phyloP scores from a whole-genome alignment of 208 protist species.

The Trypanosoma avium region DNA sequence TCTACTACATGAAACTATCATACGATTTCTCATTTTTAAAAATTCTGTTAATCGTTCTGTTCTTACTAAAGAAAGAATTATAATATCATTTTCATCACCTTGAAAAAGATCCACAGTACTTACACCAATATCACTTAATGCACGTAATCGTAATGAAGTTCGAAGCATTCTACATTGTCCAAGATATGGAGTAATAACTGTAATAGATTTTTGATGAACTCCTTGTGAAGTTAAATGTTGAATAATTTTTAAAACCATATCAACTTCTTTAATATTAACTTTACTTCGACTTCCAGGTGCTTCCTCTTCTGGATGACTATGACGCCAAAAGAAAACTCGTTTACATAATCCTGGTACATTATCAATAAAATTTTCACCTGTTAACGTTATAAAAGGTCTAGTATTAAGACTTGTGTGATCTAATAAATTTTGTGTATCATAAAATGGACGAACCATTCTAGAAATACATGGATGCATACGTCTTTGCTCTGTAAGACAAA shows the following conservation, averaged over 20 bases:
- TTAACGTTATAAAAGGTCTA: constrained; percentile 51
- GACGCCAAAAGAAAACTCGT: constrained; percentile 90
- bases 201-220: constrained; percentile 89
- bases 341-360: constrained; percentile 64
- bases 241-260: constrained; percentile 77
- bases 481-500: constrained; percentile 87
- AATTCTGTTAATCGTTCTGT: constrained; percentile 95
- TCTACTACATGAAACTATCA: constrained; percentile 94
- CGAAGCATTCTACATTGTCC: constrained; percentile 89
- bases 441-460: constrained; percentile 85
- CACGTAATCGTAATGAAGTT: constrained; percentile 64
- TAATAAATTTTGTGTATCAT: constrained; percentile 57
- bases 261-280: constrained; percentile 81
- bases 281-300: constrained; percentile 80
- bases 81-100: constrained; percentile 94
- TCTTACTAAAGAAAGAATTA: constrained; percentile 93
- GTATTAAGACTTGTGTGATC: constrained; percentile 56
- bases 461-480: constrained; percentile 90
- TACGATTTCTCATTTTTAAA: constrained; percentile 89
- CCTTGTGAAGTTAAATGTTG: constrained; percentile 75
- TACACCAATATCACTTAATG: constrained; percentile 73
- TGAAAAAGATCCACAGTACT: constrained; percentile 96
- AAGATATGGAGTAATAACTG: constrained; percentile 94
- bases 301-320: constrained; percentile 81
- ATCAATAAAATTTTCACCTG: constrained; percentile 32